Base-by-base conservation (phyloP, 192 early-diverging fungal species). In the Linnemannia elongata region DNA sequence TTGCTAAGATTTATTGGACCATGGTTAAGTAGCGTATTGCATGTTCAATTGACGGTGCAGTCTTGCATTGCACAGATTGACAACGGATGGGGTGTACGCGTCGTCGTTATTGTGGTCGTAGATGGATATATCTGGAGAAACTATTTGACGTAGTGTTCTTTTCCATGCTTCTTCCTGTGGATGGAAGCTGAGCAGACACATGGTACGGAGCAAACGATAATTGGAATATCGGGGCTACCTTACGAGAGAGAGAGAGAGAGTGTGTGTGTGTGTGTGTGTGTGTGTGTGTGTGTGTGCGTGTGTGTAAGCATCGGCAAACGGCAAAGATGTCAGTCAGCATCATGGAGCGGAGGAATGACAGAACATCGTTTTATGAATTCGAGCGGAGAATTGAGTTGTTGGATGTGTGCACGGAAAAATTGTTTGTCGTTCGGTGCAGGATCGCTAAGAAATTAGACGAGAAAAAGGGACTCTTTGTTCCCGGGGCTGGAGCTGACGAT, bases 391-490 rank as follows among this genome's bases (percentile, higher is more conserved):
- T 47, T 27, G 20, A n/a, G 6, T 42, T 33, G 0, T 47, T 74
- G 10, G 10, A 47, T 33, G 45, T 35, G 45, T 74, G 72, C 45
- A 74, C 76, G 76, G 76, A 57, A 77, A 77, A 77, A 77, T 77
- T 77, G 76, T 77, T 77, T 77, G 76, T 77, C 76, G 55, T 63
- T 33, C 17, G 60, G n/a, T 66, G 60, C 60, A 66, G 1, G 12
- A 33, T 60, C 55, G 55, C 55, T 33, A 66, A 66, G 60, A 66
- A 66, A 33, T 66, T 66, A 66, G 33, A 66, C 60, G 60, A 66
- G 30, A 66, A 33, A 33, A 33, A 33, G 27, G 9, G 55, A 27
- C 44, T 7, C 10, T 57, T 27, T 10, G 55, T 27, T n/a, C 8
- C 24, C 55, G 13, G 12, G 44, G 22, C 38, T 39, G 3, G 38